Conservation (phyloP, 1,284 basidiomycete genomes). For the Fomes fomentarius region DNA sequence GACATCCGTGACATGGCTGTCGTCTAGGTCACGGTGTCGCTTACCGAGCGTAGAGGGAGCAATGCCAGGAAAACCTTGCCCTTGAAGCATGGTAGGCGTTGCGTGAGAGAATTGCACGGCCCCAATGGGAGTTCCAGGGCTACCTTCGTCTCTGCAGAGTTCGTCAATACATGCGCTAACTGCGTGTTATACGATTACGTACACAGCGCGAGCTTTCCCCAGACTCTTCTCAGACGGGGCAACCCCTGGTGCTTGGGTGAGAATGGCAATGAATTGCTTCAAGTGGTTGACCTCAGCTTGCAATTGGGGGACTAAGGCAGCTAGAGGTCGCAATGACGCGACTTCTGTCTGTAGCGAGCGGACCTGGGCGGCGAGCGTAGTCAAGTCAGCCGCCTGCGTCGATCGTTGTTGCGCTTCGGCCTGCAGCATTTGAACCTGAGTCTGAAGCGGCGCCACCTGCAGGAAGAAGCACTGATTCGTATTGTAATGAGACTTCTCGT, state of each 20-base stretch:
- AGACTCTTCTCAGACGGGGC: constrained; percentile 22
- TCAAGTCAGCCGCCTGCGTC: constrained; percentile 39
- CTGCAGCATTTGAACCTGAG: constrained; percentile 46
- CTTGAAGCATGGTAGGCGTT: neutral
- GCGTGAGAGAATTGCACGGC: neutral
- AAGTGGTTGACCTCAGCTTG: constrained; percentile 28
- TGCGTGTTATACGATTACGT: constrained; percentile 3
- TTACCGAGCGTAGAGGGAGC: constrained; percentile 53
- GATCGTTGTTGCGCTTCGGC: constrained; percentile 33
- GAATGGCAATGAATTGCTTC: constrained; percentile 17
- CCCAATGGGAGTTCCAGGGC: constrained; percentile 4
- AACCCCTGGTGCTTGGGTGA: neutral
- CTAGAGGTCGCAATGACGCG: constrained; percentile 24
- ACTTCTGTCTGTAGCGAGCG: constrained; percentile 26
- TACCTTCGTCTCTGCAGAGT: constrained; percentile 12
- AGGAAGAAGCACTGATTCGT: neutral
- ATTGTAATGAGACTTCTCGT: neutral
- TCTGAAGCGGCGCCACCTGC: constrained; percentile 58
- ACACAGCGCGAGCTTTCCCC: constrained; percentile 29
- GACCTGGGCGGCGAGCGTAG: constrained; percentile 23
- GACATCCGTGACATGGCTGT: constrained; percentile 43
- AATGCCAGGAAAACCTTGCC: constrained; percentile 4
- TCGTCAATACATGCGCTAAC: neutral
- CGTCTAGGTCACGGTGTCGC: constrained; percentile 54
- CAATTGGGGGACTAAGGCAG: constrained; percentile 20